phyloP scores from a whole-genome alignment of 2,329 filamentous ascomycete species.

The Diaporthe velutina region DNA sequence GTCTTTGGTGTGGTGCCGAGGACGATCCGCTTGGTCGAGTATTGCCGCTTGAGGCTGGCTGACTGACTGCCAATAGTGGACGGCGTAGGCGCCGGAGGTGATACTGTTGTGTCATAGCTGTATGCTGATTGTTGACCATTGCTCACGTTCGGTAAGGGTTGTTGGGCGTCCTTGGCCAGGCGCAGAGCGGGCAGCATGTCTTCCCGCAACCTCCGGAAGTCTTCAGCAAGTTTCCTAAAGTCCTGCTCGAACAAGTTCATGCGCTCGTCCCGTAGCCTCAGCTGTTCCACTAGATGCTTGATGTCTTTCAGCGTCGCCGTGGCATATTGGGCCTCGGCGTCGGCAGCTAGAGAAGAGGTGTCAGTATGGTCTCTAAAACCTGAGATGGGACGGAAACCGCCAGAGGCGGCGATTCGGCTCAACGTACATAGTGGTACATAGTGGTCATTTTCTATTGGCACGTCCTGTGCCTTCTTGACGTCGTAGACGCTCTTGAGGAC shows the following conservation, averaged over 20 bases:
- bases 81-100: constrained; percentile 70
- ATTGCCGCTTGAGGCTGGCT: constrained; percentile 75
- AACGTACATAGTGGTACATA: constrained; percentile 91
- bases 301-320: constrained; percentile 94
- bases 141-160: constrained; percentile 78
- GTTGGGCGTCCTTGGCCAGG: constrained; percentile 90
- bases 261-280: constrained; percentile 90
- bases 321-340: constrained; percentile 86
- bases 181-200: constrained; percentile 92
- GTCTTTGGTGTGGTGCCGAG: constrained; percentile 81
- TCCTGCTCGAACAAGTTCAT: constrained; percentile 88
- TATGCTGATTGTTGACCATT: constrained; percentile 57
- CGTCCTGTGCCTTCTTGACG: constrained; percentile 92
- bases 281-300: constrained; percentile 88
- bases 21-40: constrained; percentile 81
- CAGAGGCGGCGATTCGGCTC: constrained; percentile 22
- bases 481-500: constrained; percentile 98
- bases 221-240: constrained; percentile 84
- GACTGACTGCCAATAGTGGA: constrained; percentile 61
- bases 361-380: constrained; percentile 39
- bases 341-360: constrained; percentile 74
- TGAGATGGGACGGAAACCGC: background rate
- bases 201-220: constrained; percentile 89
- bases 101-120: constrained; percentile 66
- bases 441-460: constrained; percentile 91